Base-by-base conservation (phyloP, 2,329 filamentous ascomycete genomes). In the Ceratocystiopsis minuta region DNA sequence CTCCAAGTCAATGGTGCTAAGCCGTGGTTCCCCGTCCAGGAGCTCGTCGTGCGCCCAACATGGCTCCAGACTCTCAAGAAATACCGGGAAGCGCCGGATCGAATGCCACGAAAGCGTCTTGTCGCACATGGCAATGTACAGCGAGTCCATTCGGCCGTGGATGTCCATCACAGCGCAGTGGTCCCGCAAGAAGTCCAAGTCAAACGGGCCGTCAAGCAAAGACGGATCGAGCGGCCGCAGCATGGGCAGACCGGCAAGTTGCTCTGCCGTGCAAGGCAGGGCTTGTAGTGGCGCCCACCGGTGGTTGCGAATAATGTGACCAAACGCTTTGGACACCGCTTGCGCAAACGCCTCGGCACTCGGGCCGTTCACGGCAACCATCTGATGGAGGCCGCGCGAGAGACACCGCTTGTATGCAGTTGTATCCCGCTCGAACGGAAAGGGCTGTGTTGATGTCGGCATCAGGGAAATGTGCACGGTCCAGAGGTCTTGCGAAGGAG, bases 361-460 rank as follows among this genome's bases (percentile, higher is more conserved):
- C 3, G 59, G 60, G 16, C 67, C 69, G 36, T 62, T 60, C 13
- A 76, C 62, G 10, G 65, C 68, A 16, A 75, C 60, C 56, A 72
- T 67, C 45, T 66, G 68, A 49, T 75, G 72, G 37, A 75, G 61
- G 3, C 72, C 72, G 15, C 72, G 67, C 14, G 72, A 76, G 5
- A 75, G 59, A 37, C 70, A 75, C 36, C 72, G 63, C 51, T 74
- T 74, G 54, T 76, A 76, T 4, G 71, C 70, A 35, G 62, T 67
- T 14, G 71, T 75, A 48, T 75, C 70, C 51, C 72, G 71, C 54
- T 75, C 72, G 51, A 75, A 76, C 0, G 72, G 72, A 48, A 75
- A 73, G 5, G 70, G 66, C 43, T 69, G 65, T 32, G 62, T 62
- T 13, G 60, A 60, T 38, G 64, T 66, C 4, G 72, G 72, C 34